Conservation (phyloP, 2,329 filamentous ascomycete genomes). For the Mycocentrospora acerina region DNA sequence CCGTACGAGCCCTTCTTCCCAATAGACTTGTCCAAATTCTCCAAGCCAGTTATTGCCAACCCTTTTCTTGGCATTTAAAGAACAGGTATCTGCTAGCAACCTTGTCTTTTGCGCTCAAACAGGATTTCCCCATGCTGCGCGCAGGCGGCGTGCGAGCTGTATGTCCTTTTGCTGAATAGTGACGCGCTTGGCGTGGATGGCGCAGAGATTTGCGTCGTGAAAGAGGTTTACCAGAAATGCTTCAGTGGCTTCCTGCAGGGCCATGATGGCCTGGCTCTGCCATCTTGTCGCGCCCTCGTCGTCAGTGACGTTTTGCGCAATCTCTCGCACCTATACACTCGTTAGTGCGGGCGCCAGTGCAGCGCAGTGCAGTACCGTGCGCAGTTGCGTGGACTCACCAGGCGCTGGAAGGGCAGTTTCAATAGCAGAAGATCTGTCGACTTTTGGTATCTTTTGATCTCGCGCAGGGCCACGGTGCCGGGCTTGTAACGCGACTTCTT, state of each 20-base stretch:
- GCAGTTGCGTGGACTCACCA: conserved; percentile 56
- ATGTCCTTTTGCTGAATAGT: conserved; percentile 98
- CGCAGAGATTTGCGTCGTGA: conserved; percentile 97
- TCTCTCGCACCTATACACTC: conserved; percentile 62
- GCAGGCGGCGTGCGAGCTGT: conserved; percentile 91
- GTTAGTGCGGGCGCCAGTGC: too few species aligned
- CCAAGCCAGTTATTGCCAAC: too few species aligned
- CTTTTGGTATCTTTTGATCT: conserved; percentile 98
- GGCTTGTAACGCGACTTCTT: conserved; percentile 48
- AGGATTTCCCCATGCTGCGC: conserved; percentile 63
- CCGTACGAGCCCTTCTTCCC: too few species aligned
- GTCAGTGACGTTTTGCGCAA: conserved; percentile 69
- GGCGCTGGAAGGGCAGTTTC: conserved; percentile 96
- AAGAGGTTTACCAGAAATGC: conserved; percentile 98
- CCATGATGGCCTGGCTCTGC: conserved; percentile 97
- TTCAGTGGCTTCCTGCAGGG: conserved; percentile 97
- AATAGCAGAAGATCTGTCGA: conserved; percentile 93
- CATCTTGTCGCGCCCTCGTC: conserved; percentile 66
- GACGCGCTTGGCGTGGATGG: conserved; percentile 98
- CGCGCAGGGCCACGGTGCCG: conserved; percentile 92
- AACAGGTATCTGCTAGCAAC: conserved; percentile 12
- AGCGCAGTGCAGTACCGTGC: neutral
- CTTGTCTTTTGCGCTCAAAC: conserved; percentile 14
- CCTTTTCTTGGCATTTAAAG: neutral
- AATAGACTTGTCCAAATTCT: too few species aligned